These are phyloP conservation scores for Cordyceps sp. DNA, from an alignment of 2,329 filamentous ascomycete genomes.

Conservation along the genomic window DNA sequence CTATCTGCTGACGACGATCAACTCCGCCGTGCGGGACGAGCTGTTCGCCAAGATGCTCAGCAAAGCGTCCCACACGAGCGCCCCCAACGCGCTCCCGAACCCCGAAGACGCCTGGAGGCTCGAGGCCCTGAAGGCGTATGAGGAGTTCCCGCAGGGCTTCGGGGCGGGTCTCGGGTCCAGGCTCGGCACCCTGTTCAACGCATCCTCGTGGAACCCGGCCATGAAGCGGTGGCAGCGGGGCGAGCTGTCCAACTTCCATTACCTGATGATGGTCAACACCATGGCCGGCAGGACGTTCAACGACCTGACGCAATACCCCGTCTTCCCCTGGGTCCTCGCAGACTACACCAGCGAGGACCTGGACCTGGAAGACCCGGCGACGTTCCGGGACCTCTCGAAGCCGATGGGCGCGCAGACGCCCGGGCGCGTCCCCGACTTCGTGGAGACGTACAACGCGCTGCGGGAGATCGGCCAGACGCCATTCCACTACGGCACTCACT, in stretches of 20 bases:
- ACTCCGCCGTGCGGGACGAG: conserved; percentile 57
- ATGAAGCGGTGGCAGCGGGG: conserved; percentile 84
- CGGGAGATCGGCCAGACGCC: conserved; percentile 84
- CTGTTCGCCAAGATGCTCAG: conserved; percentile 59
- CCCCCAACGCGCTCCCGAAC: conserved; percentile 51
- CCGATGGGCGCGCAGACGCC: conserved; percentile 88
- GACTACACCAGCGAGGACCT: conserved; percentile 92
- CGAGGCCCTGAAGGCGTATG: conserved; percentile 59
- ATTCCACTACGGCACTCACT: conserved; percentile 97
- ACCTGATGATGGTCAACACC: conserved; percentile 95
- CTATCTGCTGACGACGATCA: conserved; percentile 78
- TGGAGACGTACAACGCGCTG: conserved; percentile 72
- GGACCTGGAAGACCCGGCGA: conserved; percentile 67
- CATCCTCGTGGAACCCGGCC: conserved; percentile 63
- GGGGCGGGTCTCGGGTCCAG: conserved; percentile 72
- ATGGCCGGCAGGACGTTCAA: conserved; percentile 96
- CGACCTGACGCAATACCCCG: conserved; percentile 92
- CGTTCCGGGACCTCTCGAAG: conserved; percentile 81
- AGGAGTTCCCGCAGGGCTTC: conserved; percentile 45
- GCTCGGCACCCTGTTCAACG: conserved; percentile 83
- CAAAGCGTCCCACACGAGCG: conserved; percentile 67
- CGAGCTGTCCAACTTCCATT: conserved; percentile 97
- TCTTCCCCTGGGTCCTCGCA: conserved; percentile 93
- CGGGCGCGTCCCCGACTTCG: conserved; percentile 60
- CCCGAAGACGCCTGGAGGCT: conserved; percentile 85